Conservation (phyloP, 768 basidiomycete genomes). For the Termitomyces sp. region DNA sequence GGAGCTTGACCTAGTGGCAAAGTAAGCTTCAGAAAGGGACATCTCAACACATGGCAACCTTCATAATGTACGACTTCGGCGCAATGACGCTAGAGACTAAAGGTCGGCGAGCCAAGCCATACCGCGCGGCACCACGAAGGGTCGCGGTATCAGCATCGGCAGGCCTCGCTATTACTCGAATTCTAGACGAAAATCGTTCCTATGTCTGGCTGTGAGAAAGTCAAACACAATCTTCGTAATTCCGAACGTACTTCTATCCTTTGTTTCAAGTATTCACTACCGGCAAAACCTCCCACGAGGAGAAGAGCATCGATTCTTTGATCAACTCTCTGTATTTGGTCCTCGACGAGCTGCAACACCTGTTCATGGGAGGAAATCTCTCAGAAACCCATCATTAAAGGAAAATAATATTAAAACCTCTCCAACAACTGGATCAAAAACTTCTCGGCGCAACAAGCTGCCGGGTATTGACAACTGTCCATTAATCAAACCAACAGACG, state of each 20-base stretch:
- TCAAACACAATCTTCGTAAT: conserved; percentile 9
- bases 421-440: conserved; percentile 87
- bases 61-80: conserved; percentile 85
- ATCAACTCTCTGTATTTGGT: conserved; percentile 64
- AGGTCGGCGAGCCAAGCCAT: conserved; percentile 72
- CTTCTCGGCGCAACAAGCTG: conserved; percentile 71
- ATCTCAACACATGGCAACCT: conserved; percentile 38
- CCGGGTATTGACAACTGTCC: conserved; percentile 85
- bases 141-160: conserved; percentile 89
- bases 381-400: conserved; percentile 3
- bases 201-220: conserved; percentile 23
- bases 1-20: conserved; percentile 69
- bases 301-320: conserved; percentile 80
- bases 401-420: conserved; percentile 44
- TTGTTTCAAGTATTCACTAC: conserved; percentile 80
- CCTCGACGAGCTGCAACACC: conserved; percentile 79
- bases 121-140: conserved; percentile 82
- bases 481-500: conserved; percentile 74
- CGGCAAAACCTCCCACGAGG: conserved; percentile 88
- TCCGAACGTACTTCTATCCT: conserved; percentile 61
- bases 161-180: conserved; percentile 78
- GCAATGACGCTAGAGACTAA: conserved; percentile 82
- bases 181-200: conserved; percentile 64
- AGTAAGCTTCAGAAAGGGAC: neutral
- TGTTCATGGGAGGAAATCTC: conserved; percentile 25